phyloP scores from a whole-genome alignment of 169 alveolate species.

The Plasmodium reichenowi region DNA sequence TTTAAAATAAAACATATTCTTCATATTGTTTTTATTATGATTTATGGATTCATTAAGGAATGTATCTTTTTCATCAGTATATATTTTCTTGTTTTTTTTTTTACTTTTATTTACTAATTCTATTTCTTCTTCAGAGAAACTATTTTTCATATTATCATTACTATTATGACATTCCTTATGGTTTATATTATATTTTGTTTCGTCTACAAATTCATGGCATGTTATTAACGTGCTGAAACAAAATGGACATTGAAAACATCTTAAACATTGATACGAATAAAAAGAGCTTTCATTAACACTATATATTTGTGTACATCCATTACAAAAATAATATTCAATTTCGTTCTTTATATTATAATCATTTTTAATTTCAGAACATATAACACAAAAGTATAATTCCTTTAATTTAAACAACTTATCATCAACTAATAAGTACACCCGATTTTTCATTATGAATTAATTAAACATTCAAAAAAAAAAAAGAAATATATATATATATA shows the following conservation, averaged over 20 bases:
- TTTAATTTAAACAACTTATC: constrained; percentile 63
- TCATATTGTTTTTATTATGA: constrained; percentile 2
- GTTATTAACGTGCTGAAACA: constrained; percentile 40
- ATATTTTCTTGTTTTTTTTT: background rate
- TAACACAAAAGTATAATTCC: constrained; percentile 64
- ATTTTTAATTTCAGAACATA: constrained; percentile 57
- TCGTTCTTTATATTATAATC: constrained; percentile 58
- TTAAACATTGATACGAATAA: constrained; percentile 67
- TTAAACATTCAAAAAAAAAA: background rate
- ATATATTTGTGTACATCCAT: constrained; percentile 67
- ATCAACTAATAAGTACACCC: constrained; percentile 47
- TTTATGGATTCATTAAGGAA: background rate
- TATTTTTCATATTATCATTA: background rate
- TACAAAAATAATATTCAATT: constrained; percentile 62
- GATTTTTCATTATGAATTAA: constrained; percentile 52
- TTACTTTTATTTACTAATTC: background rate
- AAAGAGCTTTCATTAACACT: constrained; percentile 35
- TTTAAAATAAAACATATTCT: constrained; percentile 41
- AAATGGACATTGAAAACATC: constrained; percentile 68
- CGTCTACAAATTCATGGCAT: constrained; percentile 23
- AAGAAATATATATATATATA: background rate
- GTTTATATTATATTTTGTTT: constrained; percentile 7
- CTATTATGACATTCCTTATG: constrained; percentile 1
- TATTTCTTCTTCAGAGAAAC: background rate
- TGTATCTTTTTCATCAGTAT: constrained; percentile 2